These are phyloP conservation scores for Cucurbita argyrosperma DNA, from an alignment of 306 rosid species.

Conservation along the genomic window DNA sequence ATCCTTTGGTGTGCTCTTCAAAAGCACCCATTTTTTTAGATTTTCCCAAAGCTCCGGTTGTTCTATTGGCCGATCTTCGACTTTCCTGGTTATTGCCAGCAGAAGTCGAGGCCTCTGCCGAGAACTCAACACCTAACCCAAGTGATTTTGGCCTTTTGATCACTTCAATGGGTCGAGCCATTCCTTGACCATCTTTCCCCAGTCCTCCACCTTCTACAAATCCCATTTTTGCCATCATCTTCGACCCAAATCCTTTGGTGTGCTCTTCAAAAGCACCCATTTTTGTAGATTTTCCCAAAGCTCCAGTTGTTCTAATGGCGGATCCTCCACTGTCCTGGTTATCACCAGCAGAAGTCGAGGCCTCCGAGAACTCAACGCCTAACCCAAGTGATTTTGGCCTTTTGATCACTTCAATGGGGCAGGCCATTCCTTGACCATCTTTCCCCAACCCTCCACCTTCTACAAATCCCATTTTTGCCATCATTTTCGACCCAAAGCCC, in stretches of 20 bases:
- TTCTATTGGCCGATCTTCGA: neutral
- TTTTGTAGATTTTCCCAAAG: conserved; percentile 7
- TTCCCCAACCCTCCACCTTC: conserved; percentile 84
- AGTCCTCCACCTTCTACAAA: conserved; percentile 81
- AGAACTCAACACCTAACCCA: conserved; percentile 75
- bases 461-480: conserved; percentile 88
- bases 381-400: conserved; percentile 93
- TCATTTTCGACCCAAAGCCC: conserved; percentile 90
- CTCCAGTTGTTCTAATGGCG: neutral
- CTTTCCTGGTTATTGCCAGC: conserved; percentile 5
- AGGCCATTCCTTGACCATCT: conserved; percentile 66
- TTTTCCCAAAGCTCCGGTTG: neutral
- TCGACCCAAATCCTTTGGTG: conserved; percentile 83
- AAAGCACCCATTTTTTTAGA: conserved; percentile 42
- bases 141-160: conserved; percentile 76
- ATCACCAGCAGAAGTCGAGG: neutral
- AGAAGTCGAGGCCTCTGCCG: conserved; percentile 1
- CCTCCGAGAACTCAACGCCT: conserved; percentile 53
- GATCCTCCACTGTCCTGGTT: conserved; percentile 5
- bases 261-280: conserved; percentile 73
- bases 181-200: conserved; percentile 79
- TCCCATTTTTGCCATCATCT: conserved; percentile 95
- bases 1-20: conserved; percentile 85
- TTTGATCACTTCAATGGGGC: conserved; percentile 62
- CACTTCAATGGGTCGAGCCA: conserved; percentile 63